Evolutionary conservation across 306 rosid genomes (phyloP), one percentile per base, ranked within the genome.

Genomic region (Hylodesmum podocarpum): DNA sequence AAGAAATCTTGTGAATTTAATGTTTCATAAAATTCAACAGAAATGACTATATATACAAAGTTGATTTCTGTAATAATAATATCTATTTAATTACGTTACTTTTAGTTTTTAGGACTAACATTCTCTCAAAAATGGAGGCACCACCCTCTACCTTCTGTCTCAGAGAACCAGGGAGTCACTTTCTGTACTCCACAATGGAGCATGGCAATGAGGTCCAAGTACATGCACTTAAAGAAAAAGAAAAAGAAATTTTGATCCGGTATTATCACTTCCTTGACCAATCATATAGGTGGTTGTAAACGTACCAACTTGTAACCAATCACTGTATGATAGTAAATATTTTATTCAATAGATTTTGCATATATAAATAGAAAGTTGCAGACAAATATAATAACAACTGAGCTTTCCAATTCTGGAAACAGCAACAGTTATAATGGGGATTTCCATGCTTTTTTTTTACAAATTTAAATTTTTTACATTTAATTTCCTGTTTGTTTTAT

Each of bases 241-340:
- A 8, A 28, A 59, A 31, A 44, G 36, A 40, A 58, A 6, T 14
- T 14, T 58, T 18, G 36, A 40, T 54, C 7, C 4, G 36, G 25
- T 27, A 77, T 77, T 3, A 67, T 68, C 50, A 57, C 70, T 54
- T 68, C 15, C 18, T 69, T 69, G 63, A 78, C 53, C 31, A 11
- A 68, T 43, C 41, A 16, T 6, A 41, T 3, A 33, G 2, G 40
- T 58, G 19, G 53, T 36, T 14, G 63, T 50, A 43, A 14, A n/a
- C 18, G 9, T 69, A 44, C 51, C 70, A 58, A 46, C 63, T 33
- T 25, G 37, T 55, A 21, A 21, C 43, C 58, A 67, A 28, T 13
- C 4, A 21, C 11, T 16, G 21, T 19, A 50, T 36, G 12, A 55
- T 49, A 49, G 12, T 49, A n/a, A n/a, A 18, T 24, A 22, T 22